These are phyloP conservation scores for Trichomonas vaginalis DNA, from an alignment of 208 protist genomes.

Conservation along the genomic window DNA sequence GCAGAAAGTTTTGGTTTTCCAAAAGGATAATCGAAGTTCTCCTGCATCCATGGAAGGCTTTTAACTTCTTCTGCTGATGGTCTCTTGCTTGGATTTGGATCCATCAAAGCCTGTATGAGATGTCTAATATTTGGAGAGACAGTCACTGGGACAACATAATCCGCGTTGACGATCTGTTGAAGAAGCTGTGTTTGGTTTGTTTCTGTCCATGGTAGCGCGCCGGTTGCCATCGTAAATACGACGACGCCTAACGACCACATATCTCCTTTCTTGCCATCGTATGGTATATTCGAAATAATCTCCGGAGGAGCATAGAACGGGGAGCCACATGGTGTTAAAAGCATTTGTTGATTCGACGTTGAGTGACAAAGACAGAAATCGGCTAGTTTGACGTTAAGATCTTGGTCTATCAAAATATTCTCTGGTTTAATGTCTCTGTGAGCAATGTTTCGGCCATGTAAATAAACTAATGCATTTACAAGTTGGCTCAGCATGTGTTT, in stretches of 20 bases:
- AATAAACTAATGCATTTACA: neutral
- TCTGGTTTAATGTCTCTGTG: neutral
- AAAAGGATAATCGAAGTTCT: neutral
- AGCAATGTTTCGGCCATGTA: neutral
- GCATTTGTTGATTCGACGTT: neutral
- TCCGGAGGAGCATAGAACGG: neutral
- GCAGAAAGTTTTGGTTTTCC: neutral
- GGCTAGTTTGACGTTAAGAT: neutral
- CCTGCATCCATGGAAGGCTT: neutral
- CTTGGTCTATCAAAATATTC: neutral
- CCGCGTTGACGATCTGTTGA: neutral
- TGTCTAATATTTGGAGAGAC: neutral
- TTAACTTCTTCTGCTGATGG: neutral
- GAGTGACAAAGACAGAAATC: neutral
- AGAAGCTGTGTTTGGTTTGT: neutral
- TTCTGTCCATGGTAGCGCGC: neutral
- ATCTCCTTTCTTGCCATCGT: neutral
- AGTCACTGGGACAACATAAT: neutral
- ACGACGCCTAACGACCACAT: neutral
- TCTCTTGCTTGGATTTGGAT: neutral
- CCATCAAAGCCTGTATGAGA: neutral
- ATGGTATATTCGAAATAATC: neutral
- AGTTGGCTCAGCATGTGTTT: neutral
- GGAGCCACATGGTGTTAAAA: neutral
- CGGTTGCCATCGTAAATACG: neutral